A percentile compares a stretch with the other conserved stretches of the same genome.
Conservation (phyloP, 306 rosid species). For the Astragalus glycyphyllos region DNA sequence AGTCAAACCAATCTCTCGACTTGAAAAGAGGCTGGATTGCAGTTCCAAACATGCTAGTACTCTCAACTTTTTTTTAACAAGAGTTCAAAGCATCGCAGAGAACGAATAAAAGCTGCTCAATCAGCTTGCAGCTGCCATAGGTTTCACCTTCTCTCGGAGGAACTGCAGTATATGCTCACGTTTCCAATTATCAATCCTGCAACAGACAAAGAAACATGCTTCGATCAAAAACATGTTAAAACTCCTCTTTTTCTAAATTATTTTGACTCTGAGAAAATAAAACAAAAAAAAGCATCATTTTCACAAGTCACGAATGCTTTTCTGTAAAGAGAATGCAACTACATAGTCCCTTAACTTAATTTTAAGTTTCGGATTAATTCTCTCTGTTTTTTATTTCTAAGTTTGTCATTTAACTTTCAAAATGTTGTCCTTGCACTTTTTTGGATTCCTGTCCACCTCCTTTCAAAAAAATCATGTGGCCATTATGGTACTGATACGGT, state of each 20-base stretch:
- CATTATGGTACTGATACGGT: too few relatives aligned
- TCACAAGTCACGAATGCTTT: slow-evolving; percentile 6
- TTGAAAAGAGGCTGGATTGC: too few relatives aligned
- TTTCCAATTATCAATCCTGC: slow-evolving; percentile 97
- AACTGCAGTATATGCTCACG: slow-evolving; percentile 89
- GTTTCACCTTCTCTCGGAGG: slow-evolving; percentile 78
- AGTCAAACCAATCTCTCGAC: too few relatives aligned
- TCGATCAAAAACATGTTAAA: slow-evolving; percentile 2
- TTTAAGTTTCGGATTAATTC: too few relatives aligned
- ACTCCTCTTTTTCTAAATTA: not conserved
- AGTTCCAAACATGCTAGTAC: too few relatives aligned
- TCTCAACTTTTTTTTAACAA: slow-evolving; percentile 4
- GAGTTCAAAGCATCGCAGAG: slow-evolving; percentile 22
- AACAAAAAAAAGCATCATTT: not conserved
- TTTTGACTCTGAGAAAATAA: not conserved
- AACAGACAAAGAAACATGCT: not conserved
- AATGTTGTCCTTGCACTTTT: too few relatives aligned
- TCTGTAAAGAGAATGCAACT: not conserved
- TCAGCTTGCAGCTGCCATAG: slow-evolving; percentile 43
- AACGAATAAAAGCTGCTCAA: slow-evolving; percentile 46
- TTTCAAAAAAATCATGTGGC: too few relatives aligned
- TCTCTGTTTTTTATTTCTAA: too few relatives aligned
- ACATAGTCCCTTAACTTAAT: not conserved
- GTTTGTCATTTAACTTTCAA: too few relatives aligned
- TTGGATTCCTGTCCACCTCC: too few relatives aligned